These are phyloP conservation scores for Dipodascopsis uninucleata DNA, from an alignment of 805 yeast genomes.

Conservation along the genomic window DNA sequence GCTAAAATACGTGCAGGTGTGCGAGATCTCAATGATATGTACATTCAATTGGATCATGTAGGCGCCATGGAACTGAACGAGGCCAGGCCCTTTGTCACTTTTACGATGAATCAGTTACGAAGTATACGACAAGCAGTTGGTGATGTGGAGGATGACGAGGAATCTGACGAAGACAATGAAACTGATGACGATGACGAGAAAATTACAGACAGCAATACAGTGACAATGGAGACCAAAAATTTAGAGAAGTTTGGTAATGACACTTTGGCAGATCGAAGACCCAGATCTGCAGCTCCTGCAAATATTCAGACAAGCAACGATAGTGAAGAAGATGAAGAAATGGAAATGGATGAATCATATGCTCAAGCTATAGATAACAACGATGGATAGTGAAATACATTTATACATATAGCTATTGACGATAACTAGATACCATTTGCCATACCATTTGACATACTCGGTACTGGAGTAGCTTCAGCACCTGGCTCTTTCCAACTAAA, in stretches of 20 bases:
- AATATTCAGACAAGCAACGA: slow-evolving; percentile 3
- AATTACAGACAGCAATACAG: slow-evolving; percentile 3
- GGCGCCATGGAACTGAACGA: slow-evolving; percentile 85
- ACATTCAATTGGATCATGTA: slow-evolving; percentile 76
- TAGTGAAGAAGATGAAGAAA: slow-evolving; percentile 5
- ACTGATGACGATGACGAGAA: slow-evolving; percentile 2
- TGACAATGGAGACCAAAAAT: slow-evolving; percentile 14
- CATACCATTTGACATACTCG: background rate
- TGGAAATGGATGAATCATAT: slow-evolving; percentile 22
- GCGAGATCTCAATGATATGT: slow-evolving; percentile 70
- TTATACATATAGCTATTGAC: background rate
- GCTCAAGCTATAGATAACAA: background rate
- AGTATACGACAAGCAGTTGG: slow-evolving; percentile 37
- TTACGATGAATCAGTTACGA: slow-evolving; percentile 74
- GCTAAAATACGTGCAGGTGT: slow-evolving; percentile 81
- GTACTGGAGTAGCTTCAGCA: slow-evolving; percentile 19
- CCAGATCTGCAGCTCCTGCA: no score
- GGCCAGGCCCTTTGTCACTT: slow-evolving; percentile 73
- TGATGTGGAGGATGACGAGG: slow-evolving; percentile 25
- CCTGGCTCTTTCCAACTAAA: slow-evolving; percentile 26
- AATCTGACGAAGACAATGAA: slow-evolving; percentile 4
- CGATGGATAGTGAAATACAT: background rate
- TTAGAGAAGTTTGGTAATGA: no score
- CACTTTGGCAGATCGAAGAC: no score
- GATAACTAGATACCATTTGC: background rate